A percentile compares a stretch with the other conserved stretches of the same genome.
Evolutionary conservation across 179 eudicot genomes (phyloP).

Genomic region (Carnegiea gigantea): DNA sequence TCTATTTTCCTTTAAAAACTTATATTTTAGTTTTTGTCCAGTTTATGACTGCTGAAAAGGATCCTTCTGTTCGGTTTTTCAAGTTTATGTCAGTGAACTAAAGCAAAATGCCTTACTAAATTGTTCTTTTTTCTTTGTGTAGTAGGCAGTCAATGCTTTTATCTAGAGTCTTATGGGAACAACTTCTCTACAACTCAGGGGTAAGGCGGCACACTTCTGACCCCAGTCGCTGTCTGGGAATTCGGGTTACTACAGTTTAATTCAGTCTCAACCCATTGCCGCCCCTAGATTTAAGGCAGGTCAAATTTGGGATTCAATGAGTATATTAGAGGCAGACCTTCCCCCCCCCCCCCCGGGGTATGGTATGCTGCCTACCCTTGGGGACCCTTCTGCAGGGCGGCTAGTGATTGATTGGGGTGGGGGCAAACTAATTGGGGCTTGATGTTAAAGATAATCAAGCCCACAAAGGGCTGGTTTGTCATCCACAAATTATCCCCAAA

Average conservation of each 20-base stretch:
- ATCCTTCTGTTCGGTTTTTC: not conserved
- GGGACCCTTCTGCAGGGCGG: too few relatives aligned
- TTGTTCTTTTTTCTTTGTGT: not conserved
- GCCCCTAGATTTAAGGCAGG: not conserved
- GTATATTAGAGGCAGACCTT: not conserved
- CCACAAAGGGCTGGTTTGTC: not conserved
- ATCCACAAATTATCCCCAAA: not conserved
- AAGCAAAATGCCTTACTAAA: not conserved
- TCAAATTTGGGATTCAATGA: not conserved
- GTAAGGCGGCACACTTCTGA: not conserved
- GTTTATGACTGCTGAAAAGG: not conserved
- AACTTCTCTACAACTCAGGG: not conserved
- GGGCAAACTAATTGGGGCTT: not conserved
- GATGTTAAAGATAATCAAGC: too few relatives aligned
- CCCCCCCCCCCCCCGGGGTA: too few relatives aligned
- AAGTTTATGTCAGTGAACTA: not conserved
- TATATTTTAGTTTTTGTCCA: not conserved
- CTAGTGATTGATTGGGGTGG: not conserved
- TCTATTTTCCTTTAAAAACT: not conserved
- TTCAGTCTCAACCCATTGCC: not conserved
- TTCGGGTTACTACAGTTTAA: not conserved
- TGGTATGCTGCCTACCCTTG: too few relatives aligned
- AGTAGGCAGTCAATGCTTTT: not conserved
- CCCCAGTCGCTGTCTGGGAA: not conserved
- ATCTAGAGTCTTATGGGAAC: not conserved